Evolutionary conservation across 345 rosid genomes (phyloP), one percentile per base, ranked within the genome.

Genomic region (Arabidopsis arenosa): DNA sequence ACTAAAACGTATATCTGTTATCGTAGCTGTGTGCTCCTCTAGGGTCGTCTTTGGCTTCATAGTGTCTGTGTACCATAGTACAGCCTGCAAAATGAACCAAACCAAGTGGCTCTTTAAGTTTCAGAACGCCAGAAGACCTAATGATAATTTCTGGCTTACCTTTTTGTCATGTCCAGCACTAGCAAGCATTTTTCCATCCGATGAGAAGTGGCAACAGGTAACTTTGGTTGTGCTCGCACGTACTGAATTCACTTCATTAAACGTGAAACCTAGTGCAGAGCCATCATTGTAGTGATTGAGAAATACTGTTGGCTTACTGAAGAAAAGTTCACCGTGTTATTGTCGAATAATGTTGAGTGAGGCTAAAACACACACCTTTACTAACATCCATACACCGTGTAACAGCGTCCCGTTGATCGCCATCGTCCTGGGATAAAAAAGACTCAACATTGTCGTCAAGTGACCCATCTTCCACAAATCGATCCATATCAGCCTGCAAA

Each of bases 81-180:
- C 90, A 83, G 95, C 98, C 98, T 94, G 87, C 79, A 77, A 62
- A 15, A 43, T 60, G 30, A 41, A 74, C 12, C 63, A 65, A 49
- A 23, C 37, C 54, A 78, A 51, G 74, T 28, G 43, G 51, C 54
- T 12, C 5, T 68, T 32, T 70, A 63, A 55, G 71, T 67, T 52
- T 71, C 71, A 52, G 57, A 58, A 47, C 18, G 17, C 39, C 17
- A 71, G 47, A 30, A 68, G 44, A 43, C 40, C 37, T 67, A 51
- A 44, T 21, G 53, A 37, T 60, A 12, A 62, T 39, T 70, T 55
- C 57, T 37, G 32, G 63, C 49, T 23, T 70, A 88, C 98, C 92
- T 90, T 94, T 79, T 92, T 95, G 83, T 95, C 99, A 81, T 90
- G 98, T 70, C 99, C 99, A 30, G 97, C 97, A 79, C 89, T 95